phyloP scores from a whole-genome alignment of 192 early-diverging fungal genomes.

The Podila clonocystis region DNA sequence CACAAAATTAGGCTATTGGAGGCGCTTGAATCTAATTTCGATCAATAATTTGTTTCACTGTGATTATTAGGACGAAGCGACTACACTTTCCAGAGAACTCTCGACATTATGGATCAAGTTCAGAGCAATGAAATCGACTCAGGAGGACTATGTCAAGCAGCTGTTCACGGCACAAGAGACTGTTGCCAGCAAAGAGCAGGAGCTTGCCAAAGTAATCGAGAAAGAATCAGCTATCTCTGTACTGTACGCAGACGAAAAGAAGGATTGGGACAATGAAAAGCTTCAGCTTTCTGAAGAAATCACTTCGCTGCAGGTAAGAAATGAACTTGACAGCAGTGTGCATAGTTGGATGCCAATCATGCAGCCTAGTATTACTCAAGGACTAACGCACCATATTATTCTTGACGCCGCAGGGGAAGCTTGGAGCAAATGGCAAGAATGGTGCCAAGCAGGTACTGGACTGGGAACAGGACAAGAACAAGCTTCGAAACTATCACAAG shows the following conservation, averaged over 20 bases:
- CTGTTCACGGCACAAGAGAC: conserved; percentile 22
- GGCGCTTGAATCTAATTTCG: no score
- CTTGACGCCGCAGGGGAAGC: conserved; percentile 11
- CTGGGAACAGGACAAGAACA: conserved; percentile 22
- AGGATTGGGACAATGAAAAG: conserved; percentile 18
- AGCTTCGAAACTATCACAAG: conserved; percentile 19
- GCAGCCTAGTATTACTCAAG: neutral
- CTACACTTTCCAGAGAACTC: conserved; percentile 26
- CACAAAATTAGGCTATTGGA: no score
- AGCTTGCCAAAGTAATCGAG: conserved; percentile 4
- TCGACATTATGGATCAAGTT: conserved; percentile 33
- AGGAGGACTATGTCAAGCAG: conserved; percentile 22
- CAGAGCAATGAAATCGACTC: conserved; percentile 24
- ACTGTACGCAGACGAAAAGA: conserved; percentile 1
- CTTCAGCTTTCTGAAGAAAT: conserved; percentile 14
- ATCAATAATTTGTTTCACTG: no score
- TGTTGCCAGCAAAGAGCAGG: conserved; percentile 4
- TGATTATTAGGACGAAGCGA: conserved; percentile 29
- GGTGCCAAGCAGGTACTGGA: conserved; percentile 20
- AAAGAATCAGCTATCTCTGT: neutral
- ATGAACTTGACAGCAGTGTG: no score
- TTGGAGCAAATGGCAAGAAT: neutral
- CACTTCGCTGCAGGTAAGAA: conserved; percentile 17
- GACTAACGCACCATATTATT: neutral
- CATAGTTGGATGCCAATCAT: neutral